Evolutionary conservation across 768 basidiomycete genomes (phyloP), one percentile per base, ranked within the genome.

Genomic region (Phanerodontia chrysosporium): DNA sequence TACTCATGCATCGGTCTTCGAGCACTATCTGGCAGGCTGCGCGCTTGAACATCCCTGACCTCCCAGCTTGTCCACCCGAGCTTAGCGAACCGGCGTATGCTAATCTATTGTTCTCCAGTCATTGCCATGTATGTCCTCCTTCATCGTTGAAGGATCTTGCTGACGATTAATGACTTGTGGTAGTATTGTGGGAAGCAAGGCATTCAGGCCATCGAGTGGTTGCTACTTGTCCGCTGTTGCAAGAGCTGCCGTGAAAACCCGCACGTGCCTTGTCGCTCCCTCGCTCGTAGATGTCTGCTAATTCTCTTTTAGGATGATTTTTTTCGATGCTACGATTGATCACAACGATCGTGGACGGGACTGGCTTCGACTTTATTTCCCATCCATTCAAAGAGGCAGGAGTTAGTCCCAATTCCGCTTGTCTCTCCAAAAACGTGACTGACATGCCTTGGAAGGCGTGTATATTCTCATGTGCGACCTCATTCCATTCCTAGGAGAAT

Each of bases 1-100:
- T 69, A 18, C 64, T 76, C 10, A 51, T 70, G 45, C 24, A 29
- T 12, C 49, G 48, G 5, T 44, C 42, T n/a, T 49, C 52, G 3
- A 28, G 22, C 14, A 35, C 29, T 3, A 39, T 62, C 2, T 62
- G 61, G 61, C 55, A 39, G 18, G 32, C 36, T 2, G 59, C 59
- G 4, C 53, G 22, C 25, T 22, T 13, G 4, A 61, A 51, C 42
- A 51, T 61, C 2, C 45, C 45, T 1, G 51, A 45, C 21, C 60
- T 61, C 27, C 60, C 60, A 12, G 30, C 2, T 6, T 61, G 60
- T 42, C 60, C 60, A 2, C 14, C 45, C 22, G 48, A 57, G 25
- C 25, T 61, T 18, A 57, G 39, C 49, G 60, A 57, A 25, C 49
- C 49, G 10, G 60, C 49, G 8, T 52, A 57, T 32, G 60, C 49